phyloP scores from a whole-genome alignment of 352 stramenopile genomes.

The Globisporangium irregulare region DNA sequence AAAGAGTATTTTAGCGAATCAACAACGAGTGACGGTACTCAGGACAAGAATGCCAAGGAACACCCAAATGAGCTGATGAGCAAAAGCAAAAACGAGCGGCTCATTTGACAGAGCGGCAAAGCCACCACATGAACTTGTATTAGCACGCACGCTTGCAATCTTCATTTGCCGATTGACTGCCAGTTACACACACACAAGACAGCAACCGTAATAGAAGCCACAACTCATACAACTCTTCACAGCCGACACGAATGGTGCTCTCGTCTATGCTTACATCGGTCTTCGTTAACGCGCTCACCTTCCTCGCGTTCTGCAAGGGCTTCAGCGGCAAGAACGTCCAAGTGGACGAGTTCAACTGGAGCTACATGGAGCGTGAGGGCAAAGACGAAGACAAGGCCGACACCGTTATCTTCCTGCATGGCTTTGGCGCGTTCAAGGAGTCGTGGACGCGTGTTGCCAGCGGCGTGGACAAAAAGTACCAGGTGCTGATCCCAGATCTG shows the following conservation, averaged over 20 bases:
- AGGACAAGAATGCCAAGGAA: not conserved
- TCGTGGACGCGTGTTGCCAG: constrained; percentile 56
- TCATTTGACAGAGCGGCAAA: not conserved
- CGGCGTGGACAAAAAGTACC: constrained; percentile 48
- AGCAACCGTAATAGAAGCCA: not conserved
- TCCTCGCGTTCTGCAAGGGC: constrained; percentile 49
- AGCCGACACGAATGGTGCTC: constrained; percentile 24
- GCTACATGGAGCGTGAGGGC: constrained; percentile 59
- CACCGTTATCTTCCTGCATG: constrained; percentile 64
- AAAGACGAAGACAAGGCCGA: constrained; percentile 39
- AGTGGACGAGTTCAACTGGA: constrained; percentile 65
- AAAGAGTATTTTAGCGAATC: not conserved
- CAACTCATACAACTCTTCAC: not conserved
- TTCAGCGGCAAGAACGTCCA: constrained; percentile 42
- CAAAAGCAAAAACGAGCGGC: too few species aligned
- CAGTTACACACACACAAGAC: not conserved
- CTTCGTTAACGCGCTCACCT: constrained; percentile 40
- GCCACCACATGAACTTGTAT: not conserved
- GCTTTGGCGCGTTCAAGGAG: constrained; percentile 72
- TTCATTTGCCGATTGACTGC: not conserved
- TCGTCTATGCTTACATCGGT: constrained; percentile 22
- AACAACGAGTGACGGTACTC: not conserved
- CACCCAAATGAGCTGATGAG: not conserved
- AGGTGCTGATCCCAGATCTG: constrained; percentile 66
- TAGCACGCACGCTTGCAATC: not conserved